Base-by-base conservation (phyloP, 2,329 filamentous ascomycete genomes). In the Clarireedia homoeocarpa region DNA sequence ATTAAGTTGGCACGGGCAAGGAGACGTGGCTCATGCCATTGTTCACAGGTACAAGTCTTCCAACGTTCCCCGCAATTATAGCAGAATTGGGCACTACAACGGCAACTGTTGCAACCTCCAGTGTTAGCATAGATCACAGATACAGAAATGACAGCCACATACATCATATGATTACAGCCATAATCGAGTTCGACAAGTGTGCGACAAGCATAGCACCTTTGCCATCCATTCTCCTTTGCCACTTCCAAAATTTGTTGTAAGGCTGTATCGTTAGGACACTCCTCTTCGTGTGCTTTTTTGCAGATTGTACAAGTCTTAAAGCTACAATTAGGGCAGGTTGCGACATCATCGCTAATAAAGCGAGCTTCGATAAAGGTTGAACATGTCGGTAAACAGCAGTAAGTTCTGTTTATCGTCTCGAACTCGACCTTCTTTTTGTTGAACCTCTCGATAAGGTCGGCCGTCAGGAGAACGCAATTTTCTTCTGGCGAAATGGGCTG, bases 141-240 rank as follows among this genome's bases (percentile, higher is more conserved):
- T 27, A 12, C 39, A 23, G 24, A 10, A 2, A 24, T 4, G n/a
- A 47, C 24, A 6, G 2, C 4, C 2, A 36, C 77, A 64, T 61
- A 83, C 80, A 59, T 79, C 3, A 84, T 83, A 51, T 84, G 81
- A 51, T 78, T 71, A 58, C 81, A 84, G 1, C 81, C 81, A 0
- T 38, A n/a, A 0, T 63, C 30, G 0, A 81, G 66, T 65, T 82
- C 78, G 0, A 84, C 71, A 12, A 84, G 36, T 0, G 69, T 57
- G 2, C 59, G 61, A 60, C 81, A 84, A 0, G 59, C 55, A 4
- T 63, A 65, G 57, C 81, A 84, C 2, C 74, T 69, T 63, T 79
- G 74, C 81, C 81, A 84, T 1, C 73, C 71, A 4, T 77, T 66
- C 3, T 70, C 57, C 0, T 60, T 55, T 0, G 77, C 79, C 0